Evolutionary conservation across 2,329 filamentous ascomycete species (phyloP).

Genomic region (Microsporum ferrugineum): DNA sequence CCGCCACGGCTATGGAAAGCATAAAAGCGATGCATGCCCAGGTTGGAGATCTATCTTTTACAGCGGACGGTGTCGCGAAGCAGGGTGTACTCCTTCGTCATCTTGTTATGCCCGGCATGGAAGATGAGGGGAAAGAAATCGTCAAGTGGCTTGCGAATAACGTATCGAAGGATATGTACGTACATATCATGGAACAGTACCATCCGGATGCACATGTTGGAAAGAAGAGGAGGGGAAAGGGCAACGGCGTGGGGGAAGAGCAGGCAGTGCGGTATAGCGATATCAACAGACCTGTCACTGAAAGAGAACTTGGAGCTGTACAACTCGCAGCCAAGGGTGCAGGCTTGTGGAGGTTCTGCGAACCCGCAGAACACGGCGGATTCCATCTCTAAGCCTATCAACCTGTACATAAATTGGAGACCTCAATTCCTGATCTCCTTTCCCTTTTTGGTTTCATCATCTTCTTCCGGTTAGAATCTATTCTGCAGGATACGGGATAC

Average conservation of each 20-base stretch:
- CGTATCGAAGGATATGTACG: constrained; percentile 62
- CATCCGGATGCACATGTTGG: constrained; percentile 71
- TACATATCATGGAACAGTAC: constrained; percentile 87
- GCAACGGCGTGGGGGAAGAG: constrained; percentile 19
- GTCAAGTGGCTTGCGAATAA: constrained; percentile 64
- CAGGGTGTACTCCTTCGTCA: constrained; percentile 65
- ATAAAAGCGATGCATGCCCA: constrained; percentile 70
- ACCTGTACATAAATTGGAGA: not conserved
- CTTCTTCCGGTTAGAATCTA: not conserved
- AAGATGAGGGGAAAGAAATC: constrained; percentile 60
- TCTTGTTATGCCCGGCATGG: constrained; percentile 73
- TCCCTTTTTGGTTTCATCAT: not conserved
- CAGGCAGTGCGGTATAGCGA: constrained; percentile 57
- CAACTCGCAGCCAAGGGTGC: constrained; percentile 56
- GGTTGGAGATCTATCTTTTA: constrained; percentile 75
- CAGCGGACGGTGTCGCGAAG: constrained; percentile 67
- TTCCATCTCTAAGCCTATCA: constrained; percentile 35
- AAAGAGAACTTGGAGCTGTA: constrained; percentile 55
- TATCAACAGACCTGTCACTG: constrained; percentile 60
- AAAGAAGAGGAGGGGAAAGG: constrained; percentile 42
- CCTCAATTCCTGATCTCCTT: not conserved
- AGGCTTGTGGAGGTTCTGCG: constrained; percentile 69
- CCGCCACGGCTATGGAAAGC: constrained; percentile 59
- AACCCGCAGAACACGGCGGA: constrained; percentile 47
- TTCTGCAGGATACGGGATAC: not conserved